These are phyloP conservation scores for Oenanthe sinensis DNA, from an alignment of 129 eudicot genomes.

Conservation along the genomic window DNA sequence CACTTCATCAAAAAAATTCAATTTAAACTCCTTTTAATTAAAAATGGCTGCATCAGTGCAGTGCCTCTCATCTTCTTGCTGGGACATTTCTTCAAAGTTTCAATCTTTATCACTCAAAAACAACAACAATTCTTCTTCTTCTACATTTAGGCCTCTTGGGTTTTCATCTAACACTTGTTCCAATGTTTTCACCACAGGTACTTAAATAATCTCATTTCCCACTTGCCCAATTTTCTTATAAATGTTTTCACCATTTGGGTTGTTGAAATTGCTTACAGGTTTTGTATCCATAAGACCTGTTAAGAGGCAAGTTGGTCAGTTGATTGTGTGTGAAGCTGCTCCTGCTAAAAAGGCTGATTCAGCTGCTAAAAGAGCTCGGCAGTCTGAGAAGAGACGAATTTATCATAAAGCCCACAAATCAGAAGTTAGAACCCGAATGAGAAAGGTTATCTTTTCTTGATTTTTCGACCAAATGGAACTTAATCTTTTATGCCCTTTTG, in stretches of 20 bases:
- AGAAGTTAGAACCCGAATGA: constrained; percentile 78
- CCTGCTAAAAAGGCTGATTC: constrained; percentile 59
- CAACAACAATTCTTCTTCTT: background rate
- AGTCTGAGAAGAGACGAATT: constrained; percentile 74
- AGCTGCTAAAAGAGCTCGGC: constrained; percentile 83
- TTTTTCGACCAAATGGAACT: too few relatives aligned
- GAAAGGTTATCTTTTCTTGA: constrained; percentile 38
- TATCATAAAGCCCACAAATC: constrained; percentile 69
- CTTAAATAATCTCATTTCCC: background rate
- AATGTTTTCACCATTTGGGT: background rate
- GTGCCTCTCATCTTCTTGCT: constrained; percentile 38
- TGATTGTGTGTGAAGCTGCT: constrained; percentile 73
- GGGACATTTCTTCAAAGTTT: constrained; percentile 37
- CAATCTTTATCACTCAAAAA: constrained; percentile 39
- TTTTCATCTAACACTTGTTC: constrained; percentile 43
- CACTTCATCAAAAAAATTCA: background rate
- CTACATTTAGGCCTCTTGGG: constrained; percentile 52
- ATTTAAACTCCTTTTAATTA: background rate
- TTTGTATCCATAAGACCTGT: constrained; percentile 35
- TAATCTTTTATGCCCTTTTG: background rate
- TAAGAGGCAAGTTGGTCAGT: constrained; percentile 26
- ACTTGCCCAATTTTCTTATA: background rate
- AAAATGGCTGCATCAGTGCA: constrained; percentile 36
- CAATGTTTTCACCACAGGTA: constrained; percentile 64
- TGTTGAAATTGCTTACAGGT: constrained; percentile 29